Evolutionary conservation across 768 basidiomycete genomes (phyloP).

Genomic region (Phanerodontia chrysosporium): DNA sequence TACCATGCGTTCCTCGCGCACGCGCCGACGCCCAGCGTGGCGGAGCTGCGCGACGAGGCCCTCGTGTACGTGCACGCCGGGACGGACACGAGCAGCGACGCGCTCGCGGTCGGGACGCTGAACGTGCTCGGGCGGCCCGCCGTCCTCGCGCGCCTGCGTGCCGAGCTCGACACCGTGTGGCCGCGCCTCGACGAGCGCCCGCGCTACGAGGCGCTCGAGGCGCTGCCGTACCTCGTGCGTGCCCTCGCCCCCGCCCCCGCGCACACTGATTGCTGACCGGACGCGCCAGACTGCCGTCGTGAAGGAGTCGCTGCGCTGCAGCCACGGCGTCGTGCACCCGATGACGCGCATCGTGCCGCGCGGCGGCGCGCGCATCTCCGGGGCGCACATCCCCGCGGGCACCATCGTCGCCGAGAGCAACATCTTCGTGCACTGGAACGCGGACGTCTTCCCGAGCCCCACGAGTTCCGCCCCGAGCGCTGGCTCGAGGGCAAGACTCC

Average conservation of each 20-base stretch:
- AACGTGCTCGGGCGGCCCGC: slow-evolving; percentile 30
- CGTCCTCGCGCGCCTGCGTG: slow-evolving; percentile 26
- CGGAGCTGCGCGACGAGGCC: slow-evolving; percentile 26
- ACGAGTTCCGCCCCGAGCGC: slow-evolving; percentile 36
- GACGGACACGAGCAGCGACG: slow-evolving; percentile 40
- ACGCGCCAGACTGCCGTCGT: slow-evolving; percentile 38
- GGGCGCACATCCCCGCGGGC: slow-evolving; percentile 34
- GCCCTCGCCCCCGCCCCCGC: neutral
- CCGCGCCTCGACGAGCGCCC: slow-evolving; percentile 30
- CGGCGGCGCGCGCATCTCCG: slow-evolving; percentile 31
- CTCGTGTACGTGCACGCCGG: slow-evolving; percentile 33
- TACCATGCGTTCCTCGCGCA: slow-evolving; percentile 30
- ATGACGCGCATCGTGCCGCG: slow-evolving; percentile 37
- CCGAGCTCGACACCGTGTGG: slow-evolving; percentile 36
- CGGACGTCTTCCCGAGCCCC: slow-evolving; percentile 26
- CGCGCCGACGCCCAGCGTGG: slow-evolving; percentile 17
- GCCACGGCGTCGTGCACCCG: slow-evolving; percentile 35
- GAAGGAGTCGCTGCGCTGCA: slow-evolving; percentile 41
- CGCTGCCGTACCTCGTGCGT: slow-evolving; percentile 40
- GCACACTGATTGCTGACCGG: neutral
- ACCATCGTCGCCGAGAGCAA: slow-evolving; percentile 36
- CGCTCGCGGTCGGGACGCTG: slow-evolving; percentile 33
- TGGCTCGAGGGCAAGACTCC: slow-evolving; percentile 34
- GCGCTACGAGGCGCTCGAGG: slow-evolving; percentile 36
- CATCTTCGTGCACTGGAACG: slow-evolving; percentile 5